These are phyloP conservation scores for Incumbomyces delicatus DNA, from an alignment of 2,329 filamentous ascomycete species.

Conservation along the genomic window DNA sequence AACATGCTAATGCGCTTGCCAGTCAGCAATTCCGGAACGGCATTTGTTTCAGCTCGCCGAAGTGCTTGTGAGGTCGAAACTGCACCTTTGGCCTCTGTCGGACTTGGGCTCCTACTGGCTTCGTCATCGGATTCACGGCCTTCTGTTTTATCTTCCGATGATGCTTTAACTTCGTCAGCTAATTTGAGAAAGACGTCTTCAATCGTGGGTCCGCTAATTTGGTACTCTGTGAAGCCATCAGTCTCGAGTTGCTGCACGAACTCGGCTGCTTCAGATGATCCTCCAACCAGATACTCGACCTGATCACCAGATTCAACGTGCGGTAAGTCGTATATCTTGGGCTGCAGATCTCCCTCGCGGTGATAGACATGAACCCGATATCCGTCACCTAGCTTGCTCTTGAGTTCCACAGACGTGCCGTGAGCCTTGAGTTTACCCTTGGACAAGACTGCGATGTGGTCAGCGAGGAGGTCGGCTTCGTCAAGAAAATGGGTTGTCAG, in stretches of 20 bases:
- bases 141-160: neutral
- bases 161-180: slow-evolving; percentile 60
- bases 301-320: slow-evolving; percentile 58
- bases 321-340: slow-evolving; percentile 44
- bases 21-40: slow-evolving; percentile 45
- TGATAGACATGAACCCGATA: slow-evolving; percentile 71
- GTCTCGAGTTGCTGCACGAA: slow-evolving; percentile 62
- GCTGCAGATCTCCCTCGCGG: slow-evolving; percentile 34
- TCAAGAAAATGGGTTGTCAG: slow-evolving; percentile 90
- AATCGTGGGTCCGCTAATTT: slow-evolving; percentile 79
- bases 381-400: slow-evolving; percentile 69
- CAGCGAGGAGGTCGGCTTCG: slow-evolving; percentile 80
- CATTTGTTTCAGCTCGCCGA: neutral
- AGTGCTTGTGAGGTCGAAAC: slow-evolving; percentile 10
- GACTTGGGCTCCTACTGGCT: slow-evolving; percentile 9
- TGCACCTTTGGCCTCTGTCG: slow-evolving; percentile 6
- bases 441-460: slow-evolving; percentile 79
- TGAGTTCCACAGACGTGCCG: slow-evolving; percentile 77
- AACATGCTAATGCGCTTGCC: slow-evolving; percentile 60
- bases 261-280: slow-evolving; percentile 59
- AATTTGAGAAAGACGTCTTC: slow-evolving; percentile 86
- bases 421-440: slow-evolving; percentile 72
- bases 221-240: slow-evolving; percentile 62
- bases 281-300: slow-evolving; percentile 60
- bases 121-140: slow-evolving; percentile 8